Evolutionary conservation across 345 rosid species (phyloP).

Genomic region (Gossypium australe): DNA sequence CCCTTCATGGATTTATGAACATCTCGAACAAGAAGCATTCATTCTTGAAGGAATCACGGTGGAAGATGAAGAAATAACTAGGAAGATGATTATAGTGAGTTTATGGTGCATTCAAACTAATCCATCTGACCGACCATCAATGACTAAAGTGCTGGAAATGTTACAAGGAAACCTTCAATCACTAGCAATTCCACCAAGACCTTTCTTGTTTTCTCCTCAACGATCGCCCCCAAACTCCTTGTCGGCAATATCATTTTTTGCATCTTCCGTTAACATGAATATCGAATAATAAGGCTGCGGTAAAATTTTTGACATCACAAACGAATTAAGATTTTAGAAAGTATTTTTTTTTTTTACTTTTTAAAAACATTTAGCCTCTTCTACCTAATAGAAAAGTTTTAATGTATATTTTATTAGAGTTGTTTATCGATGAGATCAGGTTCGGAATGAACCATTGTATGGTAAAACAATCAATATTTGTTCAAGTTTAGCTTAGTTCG

Average conservation of each 20-base stretch:
- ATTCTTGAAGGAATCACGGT: neutral
- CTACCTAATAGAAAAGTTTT: too few relatives aligned
- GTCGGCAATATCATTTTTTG: neutral
- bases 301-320: too few relatives aligned
- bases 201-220: slow-evolving; percentile 6
- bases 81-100: slow-evolving; percentile 31
- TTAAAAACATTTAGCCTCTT: too few relatives aligned
- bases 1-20: slow-evolving; percentile 30
- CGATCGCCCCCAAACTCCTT: neutral
- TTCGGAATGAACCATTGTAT: too few relatives aligned
- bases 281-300: too few relatives aligned
- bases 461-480: too few relatives aligned
- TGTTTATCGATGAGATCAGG: too few relatives aligned
- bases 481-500: too few relatives aligned
- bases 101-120: slow-evolving; percentile 47
- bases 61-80: slow-evolving; percentile 22
- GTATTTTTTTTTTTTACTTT: too few relatives aligned
- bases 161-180: slow-evolving; percentile 19
- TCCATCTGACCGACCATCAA: slow-evolving; percentile 43
- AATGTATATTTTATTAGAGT: too few relatives aligned
- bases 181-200: slow-evolving; percentile 20
- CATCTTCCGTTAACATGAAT: too few relatives aligned
- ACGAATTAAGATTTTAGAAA: too few relatives aligned
- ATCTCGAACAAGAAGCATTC: slow-evolving; percentile 15
- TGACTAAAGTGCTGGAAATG: slow-evolving; percentile 36